Evolutionary conservation across 352 stramenopile species (phyloP).

Genomic region (Pythium rishiriense): DNA sequence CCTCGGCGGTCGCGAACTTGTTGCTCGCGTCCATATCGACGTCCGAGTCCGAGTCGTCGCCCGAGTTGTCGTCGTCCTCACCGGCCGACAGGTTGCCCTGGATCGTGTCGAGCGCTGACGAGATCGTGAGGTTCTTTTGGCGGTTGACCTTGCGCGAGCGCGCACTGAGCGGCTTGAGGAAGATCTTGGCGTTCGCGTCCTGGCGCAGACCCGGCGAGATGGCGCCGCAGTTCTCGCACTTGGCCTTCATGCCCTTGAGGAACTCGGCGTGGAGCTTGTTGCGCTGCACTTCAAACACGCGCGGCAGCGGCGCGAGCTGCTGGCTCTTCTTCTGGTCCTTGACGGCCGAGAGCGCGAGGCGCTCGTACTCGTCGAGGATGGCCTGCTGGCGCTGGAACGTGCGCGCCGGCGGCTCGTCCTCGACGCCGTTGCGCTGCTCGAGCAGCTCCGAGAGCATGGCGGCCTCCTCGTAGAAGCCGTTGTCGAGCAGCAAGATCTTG

Average conservation of each 20-base stretch:
- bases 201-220: conserved; percentile 95
- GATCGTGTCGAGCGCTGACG: conserved; percentile 81
- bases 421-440: conserved; percentile 85
- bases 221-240: conserved; percentile 97
- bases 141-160: conserved; percentile 81
- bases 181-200: conserved; percentile 98
- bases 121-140: conserved; percentile 81
- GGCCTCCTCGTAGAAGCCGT: conserved; percentile 84
- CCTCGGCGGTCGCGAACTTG: conserved; percentile 59
- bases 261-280: conserved; percentile 90
- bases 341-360: conserved; percentile 63
- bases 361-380: conserved; percentile 90
- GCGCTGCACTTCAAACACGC: conserved; percentile 68
- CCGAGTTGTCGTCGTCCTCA: conserved; percentile 35
- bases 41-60: conserved; percentile 77
- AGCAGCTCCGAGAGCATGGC: conserved; percentile 73
- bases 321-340: conserved; percentile 30
- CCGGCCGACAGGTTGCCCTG: conserved; percentile 66
- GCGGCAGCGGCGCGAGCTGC: conserved; percentile 50
- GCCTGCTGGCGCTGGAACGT: conserved; percentile 82
- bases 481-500: conserved; percentile 92
- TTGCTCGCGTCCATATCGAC: conserved; percentile 53
- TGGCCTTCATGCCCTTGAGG: conserved; percentile 89
- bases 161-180: conserved; percentile 89
- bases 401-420: conserved; percentile 71